Evolutionary conservation across 345 rosid genomes (phyloP), one percentile per base, ranked within the genome.

Genomic region (Excoecaria agallocha): DNA sequence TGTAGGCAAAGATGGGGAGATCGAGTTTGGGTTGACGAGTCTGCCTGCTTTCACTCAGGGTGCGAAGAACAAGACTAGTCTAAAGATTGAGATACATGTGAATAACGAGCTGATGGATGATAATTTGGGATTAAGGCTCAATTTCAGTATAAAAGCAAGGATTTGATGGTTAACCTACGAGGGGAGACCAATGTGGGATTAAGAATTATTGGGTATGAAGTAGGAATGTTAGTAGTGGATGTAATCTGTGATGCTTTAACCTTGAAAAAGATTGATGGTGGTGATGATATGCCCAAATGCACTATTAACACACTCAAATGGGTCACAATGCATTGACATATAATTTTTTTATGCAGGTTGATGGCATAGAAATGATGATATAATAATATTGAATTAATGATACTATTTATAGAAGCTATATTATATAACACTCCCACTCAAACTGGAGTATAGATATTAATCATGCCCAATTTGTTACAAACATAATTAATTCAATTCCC

Each of bases 181-280:
- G 88, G 85, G 3, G 85, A 80, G 73, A 89, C 89, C 0, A 87
- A 78, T 38, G 81, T 91, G 24, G 98, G 97, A 51, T 48, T 87
- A 15, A 81, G 76, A 0, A 68, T 81, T 17, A 69, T 39, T 12
- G 87, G 86, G 16, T 2, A 78, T 59, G 84, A 81, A 85, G 63
- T 86, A 4, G 90, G 93, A 48, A 85, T 81, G 85, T 69, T 89
- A 8, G 80, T 76, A 2, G 87, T 89, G 20, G 84, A 80, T 16
- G 87, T 89, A 22, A 68, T 77, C 71, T 95, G 98, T 41, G 90
- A 83, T 0, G 87, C 85, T 5, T 76, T 80, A 25, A 80, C 84
- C 15, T 57, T 93, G 83, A 88, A 85, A 71, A 59, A 77, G 49
- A 81, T 89, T 15, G 86, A 84, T 37, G 66, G 49, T n/a, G 85